Evolutionary conservation across 2,329 filamentous ascomycete species (phyloP), one percentile per base, ranked within the genome.

Genomic region (Sporothrix phasma): DNA sequence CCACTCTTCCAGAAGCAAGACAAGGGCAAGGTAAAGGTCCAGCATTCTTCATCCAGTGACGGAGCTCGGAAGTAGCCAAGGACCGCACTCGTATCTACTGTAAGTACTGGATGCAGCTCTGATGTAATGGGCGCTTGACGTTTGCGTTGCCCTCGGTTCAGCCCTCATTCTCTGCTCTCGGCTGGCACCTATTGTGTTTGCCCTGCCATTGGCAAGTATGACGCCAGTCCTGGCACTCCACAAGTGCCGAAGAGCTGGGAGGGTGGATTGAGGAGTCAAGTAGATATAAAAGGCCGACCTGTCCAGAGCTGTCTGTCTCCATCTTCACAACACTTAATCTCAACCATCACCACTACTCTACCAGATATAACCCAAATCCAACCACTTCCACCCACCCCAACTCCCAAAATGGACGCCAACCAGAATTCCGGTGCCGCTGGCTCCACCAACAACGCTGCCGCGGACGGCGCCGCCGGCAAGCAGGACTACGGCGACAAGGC

Each of bases 401-500:
- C 24, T 51, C 3, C n/a, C 62, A 64, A 5, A 39, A 64, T 61
- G 56, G 63, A 54, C 56, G 8, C 22, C 3, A 64, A 64, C 62
- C 39, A 62, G 31, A 34, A 49, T 17, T 22, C 53, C 24, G 47
- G 31, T n/a, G 41, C 15, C 41, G 15, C 15, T n/a, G 41, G 41
- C 17, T 15, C 47, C 56, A 45, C 22, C 54, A 22, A 22, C 22
- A 59, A 43, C 29, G 58, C 31, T 11, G 53, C 47, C 41, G 37
- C 34, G 15, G 47, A 26, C 29, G 31, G 49, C 11, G 60, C 43
- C 22, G 60, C 56, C 26, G 29, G 68, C 51, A 62, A 64, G 53
- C 29, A 68, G 46, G 70, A 70, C 66, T 69, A 69, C 58, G 69
- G 69, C 51, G 70, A 71, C 66, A 71, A 71, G 67, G 69, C 70